Conservation (phyloP, 371 early-diverging fungal species). For the Parasitella parasitica region DNA sequence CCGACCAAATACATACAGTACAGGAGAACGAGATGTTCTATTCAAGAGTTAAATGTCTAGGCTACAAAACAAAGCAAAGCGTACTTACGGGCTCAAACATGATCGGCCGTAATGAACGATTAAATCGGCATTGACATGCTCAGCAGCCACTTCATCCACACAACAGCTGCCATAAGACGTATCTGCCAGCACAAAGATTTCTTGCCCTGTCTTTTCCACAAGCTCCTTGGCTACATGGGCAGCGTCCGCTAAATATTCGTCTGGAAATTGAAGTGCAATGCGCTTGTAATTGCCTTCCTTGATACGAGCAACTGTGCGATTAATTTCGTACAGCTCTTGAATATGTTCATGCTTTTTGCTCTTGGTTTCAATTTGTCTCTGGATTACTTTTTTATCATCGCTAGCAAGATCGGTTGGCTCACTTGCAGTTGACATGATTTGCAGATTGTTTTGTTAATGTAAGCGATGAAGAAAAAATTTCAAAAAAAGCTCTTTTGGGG, state of each 20-base stretch:
- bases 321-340: slow-evolving; percentile 63
- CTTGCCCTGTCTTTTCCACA: slow-evolving; percentile 39
- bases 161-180: slow-evolving; percentile 97
- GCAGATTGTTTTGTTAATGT: too few relatives aligned
- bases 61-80: not conserved
- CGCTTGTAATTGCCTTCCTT: slow-evolving; percentile 48
- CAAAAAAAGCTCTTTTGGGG: too few relatives aligned
- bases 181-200: slow-evolving; percentile 83
- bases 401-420: slow-evolving; percentile 68
- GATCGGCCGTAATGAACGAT: slow-evolving; percentile 93
- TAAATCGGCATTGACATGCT: slow-evolving; percentile 80
- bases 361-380: slow-evolving; percentile 51
- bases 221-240: slow-evolving; percentile 61
- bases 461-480: too few relatives aligned
- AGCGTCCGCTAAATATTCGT: slow-evolving; percentile 76
- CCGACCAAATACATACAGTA: slow-evolving; percentile 85
- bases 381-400: slow-evolving; percentile 64
- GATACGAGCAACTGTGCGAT: slow-evolving; percentile 61
- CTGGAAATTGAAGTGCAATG: slow-evolving; percentile 93
- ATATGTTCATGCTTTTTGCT: slow-evolving; percentile 41
- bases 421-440: slow-evolving; percentile 21
- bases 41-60: not conserved
- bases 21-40: slow-evolving; percentile 78
- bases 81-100: slow-evolving; percentile 79
- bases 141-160: slow-evolving; percentile 94